Evolutionary conservation across 345 rosid genomes (phyloP), one percentile per base, ranked within the genome.

Genomic region (Euphorbia lathyris): DNA sequence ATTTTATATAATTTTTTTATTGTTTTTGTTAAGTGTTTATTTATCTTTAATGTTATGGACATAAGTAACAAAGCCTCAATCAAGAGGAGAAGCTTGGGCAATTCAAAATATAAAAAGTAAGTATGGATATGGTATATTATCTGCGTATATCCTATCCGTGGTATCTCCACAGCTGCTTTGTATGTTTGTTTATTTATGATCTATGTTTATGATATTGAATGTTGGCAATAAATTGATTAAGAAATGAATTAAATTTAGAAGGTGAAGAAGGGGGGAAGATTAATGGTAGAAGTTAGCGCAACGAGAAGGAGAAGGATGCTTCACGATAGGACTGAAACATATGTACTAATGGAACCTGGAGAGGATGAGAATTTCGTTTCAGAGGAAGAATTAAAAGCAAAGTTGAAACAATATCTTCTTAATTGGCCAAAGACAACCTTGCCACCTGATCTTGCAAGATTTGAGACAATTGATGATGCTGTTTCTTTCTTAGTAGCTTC

Each of bases 371-470:
- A 69, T 70, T 94, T 94, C 23, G 96, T 94, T 50, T 75, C 88
- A 0, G 87, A 86, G 69, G 96, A 91, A n/a, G 98, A 91, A 74
- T 71, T 91, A 61, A 85, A 80, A 77, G 84, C 67, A 50, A 87
- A 76, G 68, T 81, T 94, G 63, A 88, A 78, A 76, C 80, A 65
- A 14, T 87, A 86, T 87, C 90, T 93, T 1, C 89, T 88, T 69
- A 89, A 86, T 53, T 89, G 98, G 96, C 91, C 94, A 0, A 69
- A 42, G n/a, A 70, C 82, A 23, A 53, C 72, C n/a, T 74, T 94
- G 74, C 91, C 96, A n/a, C 90, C 81, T 0, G 97, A 94, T 80
- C 88, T 94, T 27, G 89, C 96, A 38, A 83, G 84, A 77, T 94
- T 84, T 29, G 81, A 76, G 59, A 79, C 74, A 60, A 52, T 87